phyloP scores from a whole-genome alignment of 345 rosid species.

The Arabis hirsuta region DNA sequence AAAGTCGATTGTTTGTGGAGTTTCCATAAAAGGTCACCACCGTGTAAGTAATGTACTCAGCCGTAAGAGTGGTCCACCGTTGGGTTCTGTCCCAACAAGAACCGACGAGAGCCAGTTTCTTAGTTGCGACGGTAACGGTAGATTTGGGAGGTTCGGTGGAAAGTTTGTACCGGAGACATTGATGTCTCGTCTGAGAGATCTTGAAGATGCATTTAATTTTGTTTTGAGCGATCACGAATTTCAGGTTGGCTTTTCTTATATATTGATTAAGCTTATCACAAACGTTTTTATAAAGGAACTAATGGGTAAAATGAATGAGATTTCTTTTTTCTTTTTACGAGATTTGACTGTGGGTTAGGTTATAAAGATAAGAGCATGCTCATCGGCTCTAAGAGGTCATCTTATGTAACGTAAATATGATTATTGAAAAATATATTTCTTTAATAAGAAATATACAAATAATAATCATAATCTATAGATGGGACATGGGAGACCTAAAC shows the following conservation, averaged over 20 bases:
- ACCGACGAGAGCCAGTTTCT: conserved; percentile 19
- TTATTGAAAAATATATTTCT: too few relatives aligned
- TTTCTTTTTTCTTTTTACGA: background rate
- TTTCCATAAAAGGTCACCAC: conserved; percentile 16
- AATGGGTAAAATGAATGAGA: background rate
- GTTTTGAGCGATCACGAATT: conserved; percentile 54
- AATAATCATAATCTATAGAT: too few relatives aligned
- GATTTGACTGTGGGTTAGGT: background rate
- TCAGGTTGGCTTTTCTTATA: conserved; percentile 56
- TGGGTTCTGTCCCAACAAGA: conserved; percentile 25
- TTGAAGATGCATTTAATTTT: conserved; percentile 64
- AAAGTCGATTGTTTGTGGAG: conserved; percentile 15
- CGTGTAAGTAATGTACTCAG: conserved; percentile 6
- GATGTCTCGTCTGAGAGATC: conserved; percentile 51
- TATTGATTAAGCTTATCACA: background rate
- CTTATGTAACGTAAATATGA: background rate
- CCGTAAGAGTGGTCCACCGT: background rate
- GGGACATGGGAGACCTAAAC: too few relatives aligned
- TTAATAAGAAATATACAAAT: too few relatives aligned
- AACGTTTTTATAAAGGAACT: background rate
- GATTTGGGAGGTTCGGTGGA: conserved; percentile 79
- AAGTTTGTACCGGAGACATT: conserved; percentile 78
- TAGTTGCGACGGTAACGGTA: conserved; percentile 14
- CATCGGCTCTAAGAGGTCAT: too few relatives aligned
- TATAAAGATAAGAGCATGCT: background rate